Percentiles rank a stretch among this genome's conserved stretches.
phyloP scores from a whole-genome alignment of 257 asterid species.

The Solanum appendiculatum region DNA sequence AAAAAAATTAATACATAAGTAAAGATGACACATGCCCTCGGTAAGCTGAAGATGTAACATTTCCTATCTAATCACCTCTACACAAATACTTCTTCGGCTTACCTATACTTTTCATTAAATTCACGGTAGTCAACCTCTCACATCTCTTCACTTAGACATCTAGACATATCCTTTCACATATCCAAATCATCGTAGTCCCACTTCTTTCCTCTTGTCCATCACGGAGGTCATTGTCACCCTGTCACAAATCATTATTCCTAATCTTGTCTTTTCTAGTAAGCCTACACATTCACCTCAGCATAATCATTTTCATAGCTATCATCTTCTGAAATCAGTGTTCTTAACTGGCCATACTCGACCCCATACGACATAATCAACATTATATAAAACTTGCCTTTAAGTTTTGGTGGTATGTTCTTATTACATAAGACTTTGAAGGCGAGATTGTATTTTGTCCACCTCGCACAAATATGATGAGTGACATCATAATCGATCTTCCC shows the following conservation, averaged over 20 bases:
- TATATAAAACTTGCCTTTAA: no score
- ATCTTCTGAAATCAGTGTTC: background rate
- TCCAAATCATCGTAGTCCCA: accelerated
- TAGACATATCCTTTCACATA: no score
- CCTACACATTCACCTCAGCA: background rate
- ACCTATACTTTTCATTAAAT: background rate
- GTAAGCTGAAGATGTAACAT: background rate
- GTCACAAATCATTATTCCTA: no score
- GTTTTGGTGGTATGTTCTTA: no score
- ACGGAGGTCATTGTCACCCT: background rate
- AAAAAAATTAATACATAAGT: no score
- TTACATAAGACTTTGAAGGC: background rate
- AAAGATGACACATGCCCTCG: background rate
- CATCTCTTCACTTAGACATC: background rate
- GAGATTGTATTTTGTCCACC: background rate
- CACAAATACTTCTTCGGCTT: background rate
- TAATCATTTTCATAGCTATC: background rate
- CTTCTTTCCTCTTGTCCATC: background rate
- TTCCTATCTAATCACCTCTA: background rate
- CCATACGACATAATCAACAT: background rate
- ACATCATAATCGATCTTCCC: background rate
- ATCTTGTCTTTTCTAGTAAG: background rate
- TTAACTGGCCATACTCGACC: background rate
- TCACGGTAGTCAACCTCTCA: background rate
- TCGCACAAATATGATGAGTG: background rate